Percentiles rank a stretch among this genome's conserved stretches.
Conservation (phyloP, 306 rosid genomes). For the Cicer chorassanicum region DNA sequence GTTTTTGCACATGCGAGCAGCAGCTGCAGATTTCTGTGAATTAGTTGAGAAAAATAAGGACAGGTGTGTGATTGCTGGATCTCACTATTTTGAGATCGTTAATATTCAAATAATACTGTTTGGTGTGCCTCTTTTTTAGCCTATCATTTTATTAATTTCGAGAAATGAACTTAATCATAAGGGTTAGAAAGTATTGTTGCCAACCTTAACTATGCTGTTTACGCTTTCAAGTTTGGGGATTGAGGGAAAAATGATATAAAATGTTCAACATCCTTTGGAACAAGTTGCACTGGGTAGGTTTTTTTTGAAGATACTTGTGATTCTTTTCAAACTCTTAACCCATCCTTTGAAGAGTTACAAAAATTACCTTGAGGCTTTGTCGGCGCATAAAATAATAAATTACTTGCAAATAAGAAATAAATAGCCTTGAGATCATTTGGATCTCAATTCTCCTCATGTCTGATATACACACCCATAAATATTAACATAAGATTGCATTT, state of each 20-base stretch:
- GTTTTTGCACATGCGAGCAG: conserved; percentile 98
- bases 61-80: conserved; percentile 61
- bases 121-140: conserved; percentile 18
- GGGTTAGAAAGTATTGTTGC: conserved; percentile 18
- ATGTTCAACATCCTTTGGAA: background rate
- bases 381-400: conserved; percentile 30
- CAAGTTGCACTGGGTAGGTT: conserved; percentile 1
- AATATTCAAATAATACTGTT: conserved; percentile 34
- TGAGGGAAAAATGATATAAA: conserved; percentile 20
- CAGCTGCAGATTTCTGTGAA: conserved; percentile 91
- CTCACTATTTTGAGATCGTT: conserved; percentile 5
- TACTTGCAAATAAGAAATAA: conserved; percentile 23
- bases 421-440: conserved; percentile 14
- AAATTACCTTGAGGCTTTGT: conserved; percentile 34
- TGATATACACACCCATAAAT: conserved; percentile 16
- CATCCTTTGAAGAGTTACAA: conserved; percentile 8
- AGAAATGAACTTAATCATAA: conserved; percentile 16
- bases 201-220: conserved; percentile 20
- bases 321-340: conserved; percentile 23
- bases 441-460: background rate
- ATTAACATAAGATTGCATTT: background rate
- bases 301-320: conserved; percentile 4
- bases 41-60: conserved; percentile 71
- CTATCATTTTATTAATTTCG: conserved; percentile 32
- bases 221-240: conserved; percentile 35